A percentile compares a stretch with the other conserved stretches of the same genome.
Conservation (phyloP, 2,329 filamentous ascomycete species). For the Leptosphaerulina australis region DNA sequence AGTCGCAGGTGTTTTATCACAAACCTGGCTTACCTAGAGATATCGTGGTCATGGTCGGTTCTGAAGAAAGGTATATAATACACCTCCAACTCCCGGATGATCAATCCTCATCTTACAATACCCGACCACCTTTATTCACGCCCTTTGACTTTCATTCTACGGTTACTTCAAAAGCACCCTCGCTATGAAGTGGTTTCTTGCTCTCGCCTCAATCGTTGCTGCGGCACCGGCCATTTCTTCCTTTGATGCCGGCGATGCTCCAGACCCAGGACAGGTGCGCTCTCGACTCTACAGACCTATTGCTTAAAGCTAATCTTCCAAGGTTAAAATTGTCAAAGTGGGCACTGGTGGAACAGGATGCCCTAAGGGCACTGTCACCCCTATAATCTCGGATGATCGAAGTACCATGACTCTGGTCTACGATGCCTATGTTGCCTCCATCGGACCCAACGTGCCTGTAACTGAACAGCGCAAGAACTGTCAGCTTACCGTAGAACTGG, state of each 20-base stretch:
- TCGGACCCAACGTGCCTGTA: constrained; percentile 53
- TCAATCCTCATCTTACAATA: constrained; percentile 36
- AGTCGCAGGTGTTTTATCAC: background rate
- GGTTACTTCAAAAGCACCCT: too few species aligned
- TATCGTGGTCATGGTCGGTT: constrained; percentile 1
- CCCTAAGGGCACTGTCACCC: constrained; percentile 53
- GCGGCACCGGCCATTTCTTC: constrained; percentile 30
- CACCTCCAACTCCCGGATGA: constrained; percentile 29
- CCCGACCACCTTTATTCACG: constrained; percentile 20
- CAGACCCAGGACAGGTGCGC: constrained; percentile 38
- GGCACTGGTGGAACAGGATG: constrained; percentile 58
- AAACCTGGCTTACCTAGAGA: background rate
- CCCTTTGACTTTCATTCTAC: constrained; percentile 24
- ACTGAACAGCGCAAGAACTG: constrained; percentile 60
- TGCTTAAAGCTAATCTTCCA: constrained; percentile 19
- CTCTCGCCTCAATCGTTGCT: constrained; percentile 43
- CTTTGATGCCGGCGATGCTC: constrained; percentile 33
- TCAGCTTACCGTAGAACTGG: constrained; percentile 59
- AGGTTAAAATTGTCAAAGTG: constrained; percentile 53
- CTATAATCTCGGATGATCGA: constrained; percentile 52
- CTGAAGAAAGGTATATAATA: constrained; percentile 42
- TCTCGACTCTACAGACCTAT: background rate
- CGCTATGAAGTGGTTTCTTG: constrained; percentile 49
- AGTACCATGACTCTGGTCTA: constrained; percentile 60
- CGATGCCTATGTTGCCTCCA: constrained; percentile 58